Base-by-base conservation (phyloP, 768 basidiomycete species). In the Lentinula edodes region DNA sequence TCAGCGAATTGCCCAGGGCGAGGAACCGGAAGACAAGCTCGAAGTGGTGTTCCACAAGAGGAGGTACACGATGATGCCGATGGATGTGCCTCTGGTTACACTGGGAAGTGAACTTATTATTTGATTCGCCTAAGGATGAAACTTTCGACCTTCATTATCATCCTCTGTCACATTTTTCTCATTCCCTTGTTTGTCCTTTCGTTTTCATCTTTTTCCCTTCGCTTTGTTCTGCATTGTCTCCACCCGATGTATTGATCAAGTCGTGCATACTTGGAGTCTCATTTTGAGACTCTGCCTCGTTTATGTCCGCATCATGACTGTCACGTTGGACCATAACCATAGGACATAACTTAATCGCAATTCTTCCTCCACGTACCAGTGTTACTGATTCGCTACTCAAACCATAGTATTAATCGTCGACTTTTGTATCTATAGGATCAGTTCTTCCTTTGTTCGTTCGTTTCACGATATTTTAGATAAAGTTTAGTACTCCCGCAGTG, bases 51-150 rank as follows among this genome's bases (percentile, higher is more conserved):
- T 56, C 15, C 39, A 42, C 16, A 56, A 8, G 55, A n/a, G 55
- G 12, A 56, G 41, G 23, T 56, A 56, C 9, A 8, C 55, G 9
- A 56, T 56, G 55, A 56, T 56, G 55, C 55, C 55, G 20, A 56
- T 56, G 55, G 55, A 56, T 15, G 41, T 56, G 23, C 55, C 55
- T 16, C 23, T 41, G 53, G 36, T 55, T 41, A 7, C 41, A 7
- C 13, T 56, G 6, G 53, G 53, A 23, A 56, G 55, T 56, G 55
- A 56, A 3, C 43, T 56, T 12, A 56, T 23, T 43, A 34, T 56
- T 28, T 56, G 15, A 56, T 2, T 28, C 9, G 9, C 0, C 46
- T 9, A 10, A 9, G 46, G 18, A 18, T 28, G 46, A 28, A 23
- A 10, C 20, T 48, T 48, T 48, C 20, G 18, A 20, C 20, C 20